These are phyloP conservation scores for Lathyrus sativus DNA, from an alignment of 306 rosid genomes.

Conservation along the genomic window DNA sequence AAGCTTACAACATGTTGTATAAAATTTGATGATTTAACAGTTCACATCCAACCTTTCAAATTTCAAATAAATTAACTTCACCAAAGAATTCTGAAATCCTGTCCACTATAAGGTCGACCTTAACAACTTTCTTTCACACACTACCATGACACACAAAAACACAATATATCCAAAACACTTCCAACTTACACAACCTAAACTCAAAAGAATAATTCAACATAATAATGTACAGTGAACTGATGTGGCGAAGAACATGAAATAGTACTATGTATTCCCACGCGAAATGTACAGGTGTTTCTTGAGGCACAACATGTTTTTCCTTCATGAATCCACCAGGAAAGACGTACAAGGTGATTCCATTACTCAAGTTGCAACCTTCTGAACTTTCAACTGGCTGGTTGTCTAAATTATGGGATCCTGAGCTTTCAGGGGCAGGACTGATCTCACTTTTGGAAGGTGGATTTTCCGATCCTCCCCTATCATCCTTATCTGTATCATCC, in stretches of 20 bases:
- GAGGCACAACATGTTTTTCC: conserved; percentile 32
- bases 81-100: conserved; percentile 33
- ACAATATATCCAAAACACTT: conserved; percentile 33
- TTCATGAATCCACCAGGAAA: conserved; percentile 34
- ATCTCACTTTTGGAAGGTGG: conserved; percentile 54
- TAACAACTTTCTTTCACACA: conserved; percentile 19
- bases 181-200: conserved; percentile 50
- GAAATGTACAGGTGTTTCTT: conserved; percentile 42
- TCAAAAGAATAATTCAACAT: conserved; percentile 46
- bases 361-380: conserved; percentile 37
- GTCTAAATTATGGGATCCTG: conserved; percentile 61
- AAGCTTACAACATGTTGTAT: background rate
- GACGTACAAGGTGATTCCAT: conserved; percentile 34
- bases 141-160: conserved; percentile 21
- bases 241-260: conserved; percentile 40
- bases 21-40: conserved; percentile 8
- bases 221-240: conserved; percentile 53
- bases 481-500: conserved; percentile 55
- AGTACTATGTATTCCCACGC: conserved; percentile 43
- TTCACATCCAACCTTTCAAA: conserved; percentile 4
- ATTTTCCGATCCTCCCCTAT: conserved; percentile 45
- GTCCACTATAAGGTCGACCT: conserved; percentile 11
- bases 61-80: conserved; percentile 1
- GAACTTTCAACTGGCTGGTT: conserved; percentile 53
- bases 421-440: conserved; percentile 63